phyloP scores from a whole-genome alignment of 495 filamentous ascomycete species.

The Xeromyces bisporus region DNA sequence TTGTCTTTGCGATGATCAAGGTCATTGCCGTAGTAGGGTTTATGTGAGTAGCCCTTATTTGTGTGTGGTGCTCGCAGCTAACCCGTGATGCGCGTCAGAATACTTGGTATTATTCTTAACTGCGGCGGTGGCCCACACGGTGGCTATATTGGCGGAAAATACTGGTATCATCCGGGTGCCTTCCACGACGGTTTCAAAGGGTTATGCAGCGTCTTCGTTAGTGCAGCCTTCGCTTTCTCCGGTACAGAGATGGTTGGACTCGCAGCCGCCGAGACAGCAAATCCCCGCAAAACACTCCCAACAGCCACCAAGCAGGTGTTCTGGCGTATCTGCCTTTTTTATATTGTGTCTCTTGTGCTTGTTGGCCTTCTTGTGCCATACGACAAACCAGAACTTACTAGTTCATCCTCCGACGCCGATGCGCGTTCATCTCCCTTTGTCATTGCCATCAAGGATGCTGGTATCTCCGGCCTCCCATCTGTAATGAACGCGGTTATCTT shows the following conservation, averaged over 20 bases:
- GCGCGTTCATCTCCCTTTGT: slow-evolving; percentile 75
- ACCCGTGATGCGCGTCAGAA: slow-evolving; percentile 25
- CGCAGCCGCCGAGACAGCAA: slow-evolving; percentile 73
- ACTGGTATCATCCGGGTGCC: slow-evolving; percentile 74
- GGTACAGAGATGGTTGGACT: slow-evolving; percentile 91
- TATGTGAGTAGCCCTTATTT: slow-evolving; percentile 40
- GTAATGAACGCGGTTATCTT: slow-evolving; percentile 86
- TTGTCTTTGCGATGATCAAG: slow-evolving; percentile 75
- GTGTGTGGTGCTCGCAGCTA: background rate
- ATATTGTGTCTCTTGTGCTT: slow-evolving; percentile 55
- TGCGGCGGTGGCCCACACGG: slow-evolving; percentile 59
- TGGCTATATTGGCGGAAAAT: slow-evolving; percentile 67
- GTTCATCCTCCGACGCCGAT: slow-evolving; percentile 36
- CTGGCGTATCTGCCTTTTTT: slow-evolving; percentile 86
- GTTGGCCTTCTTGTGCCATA: slow-evolving; percentile 65
- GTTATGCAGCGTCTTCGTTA: slow-evolving; percentile 84
- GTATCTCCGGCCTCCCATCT: slow-evolving; percentile 57
- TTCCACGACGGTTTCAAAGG: slow-evolving; percentile 92
- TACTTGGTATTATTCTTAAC: slow-evolving; percentile 65
- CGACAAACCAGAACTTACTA: slow-evolving; percentile 41
- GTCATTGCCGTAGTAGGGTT: slow-evolving; percentile 74
- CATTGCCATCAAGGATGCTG: slow-evolving; percentile 68
- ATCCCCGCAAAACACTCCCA: slow-evolving; percentile 73
- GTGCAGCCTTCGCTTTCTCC: slow-evolving; percentile 79
- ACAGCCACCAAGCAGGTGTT: slow-evolving; percentile 87